These are phyloP conservation scores for Neocatenulostroma microsporum DNA, from an alignment of 2,329 filamentous ascomycete genomes.

Conservation along the genomic window DNA sequence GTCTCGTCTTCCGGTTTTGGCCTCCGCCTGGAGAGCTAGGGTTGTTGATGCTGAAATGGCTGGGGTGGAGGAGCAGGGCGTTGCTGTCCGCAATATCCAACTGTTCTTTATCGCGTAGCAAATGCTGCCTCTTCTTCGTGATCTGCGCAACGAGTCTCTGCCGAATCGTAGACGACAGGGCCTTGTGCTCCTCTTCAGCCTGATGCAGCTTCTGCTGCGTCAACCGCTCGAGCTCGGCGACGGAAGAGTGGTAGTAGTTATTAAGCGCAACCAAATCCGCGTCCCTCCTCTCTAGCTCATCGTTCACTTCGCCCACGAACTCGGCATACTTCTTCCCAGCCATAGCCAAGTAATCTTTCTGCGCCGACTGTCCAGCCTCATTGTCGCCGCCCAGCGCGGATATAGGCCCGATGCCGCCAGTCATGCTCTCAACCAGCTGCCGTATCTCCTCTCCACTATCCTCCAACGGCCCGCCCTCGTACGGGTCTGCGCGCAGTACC, in stretches of 20 bases:
- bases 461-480: conserved; percentile 59
- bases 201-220: conserved; percentile 54
- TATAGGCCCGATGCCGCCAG: no score
- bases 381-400: conserved; percentile 33
- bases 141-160: conserved; percentile 54
- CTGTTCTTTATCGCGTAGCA: conserved; percentile 59
- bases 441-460: conserved; percentile 59
- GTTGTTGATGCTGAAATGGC: conserved; percentile 55
- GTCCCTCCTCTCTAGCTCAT: conserved; percentile 80
- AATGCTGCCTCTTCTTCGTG: conserved; percentile 48
- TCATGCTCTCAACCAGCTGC: conserved; percentile 46
- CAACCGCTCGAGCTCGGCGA: conserved; percentile 49
- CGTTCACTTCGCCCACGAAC: conserved; percentile 80
- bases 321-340: conserved; percentile 76
- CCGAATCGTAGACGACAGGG: conserved; percentile 51
- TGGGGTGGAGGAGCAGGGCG: conserved; percentile 56
- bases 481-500: conserved; percentile 77
- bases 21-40: conserved; percentile 54
- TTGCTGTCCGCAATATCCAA: conserved; percentile 60
- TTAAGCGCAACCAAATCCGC: conserved; percentile 70
- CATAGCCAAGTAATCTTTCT: conserved; percentile 57
- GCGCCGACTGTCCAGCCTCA: conserved; percentile 52
- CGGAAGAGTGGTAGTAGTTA: conserved; percentile 50
- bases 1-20: conserved; percentile 55
- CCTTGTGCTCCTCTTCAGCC: conserved; percentile 55